Percentiles rank a stretch among this genome's conserved stretches.
phyloP scores from a whole-genome alignment of 2,329 filamentous ascomycete species.

The Pseudomassariella vexata region DNA sequence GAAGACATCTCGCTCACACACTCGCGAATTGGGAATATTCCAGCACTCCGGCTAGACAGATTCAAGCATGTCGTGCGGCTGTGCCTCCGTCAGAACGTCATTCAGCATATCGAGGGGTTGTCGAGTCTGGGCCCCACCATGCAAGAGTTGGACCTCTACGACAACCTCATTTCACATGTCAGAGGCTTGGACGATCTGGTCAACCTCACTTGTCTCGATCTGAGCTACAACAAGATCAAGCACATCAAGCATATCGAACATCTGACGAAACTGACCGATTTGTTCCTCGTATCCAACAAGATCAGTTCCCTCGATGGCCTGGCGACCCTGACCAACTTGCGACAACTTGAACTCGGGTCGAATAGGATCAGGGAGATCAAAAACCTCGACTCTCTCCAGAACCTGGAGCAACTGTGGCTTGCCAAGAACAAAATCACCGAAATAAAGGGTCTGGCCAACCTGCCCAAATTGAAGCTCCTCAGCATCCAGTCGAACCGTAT shows the following conservation, averaged over 20 bases:
- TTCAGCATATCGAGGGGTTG: conserved; percentile 74
- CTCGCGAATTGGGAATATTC: conserved; percentile 72
- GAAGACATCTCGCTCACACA: conserved; percentile 90
- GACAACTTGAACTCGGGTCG: conserved; percentile 83
- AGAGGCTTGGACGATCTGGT: conserved; percentile 74
- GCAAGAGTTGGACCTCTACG: conserved; percentile 87
- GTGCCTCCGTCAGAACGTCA: conserved; percentile 89
- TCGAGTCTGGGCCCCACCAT: conserved; percentile 59
- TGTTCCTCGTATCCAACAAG: conserved; percentile 94
- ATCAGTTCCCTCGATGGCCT: conserved; percentile 83
- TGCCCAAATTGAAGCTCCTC: conserved; percentile 78
- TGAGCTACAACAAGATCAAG: conserved; percentile 99
- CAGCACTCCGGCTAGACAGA: conserved; percentile 72
- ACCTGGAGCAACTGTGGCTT: conserved; percentile 84
- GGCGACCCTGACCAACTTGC: conserved; percentile 66
- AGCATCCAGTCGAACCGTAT: conserved; percentile 96
- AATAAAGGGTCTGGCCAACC: conserved; percentile 66
- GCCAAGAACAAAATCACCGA: conserved; percentile 95
- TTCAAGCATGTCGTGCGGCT: conserved; percentile 72
- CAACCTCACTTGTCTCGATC: conserved; percentile 72
- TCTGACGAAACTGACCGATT: conserved; percentile 69
- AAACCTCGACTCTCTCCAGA: conserved; percentile 71
- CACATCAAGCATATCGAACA: conserved; percentile 88
- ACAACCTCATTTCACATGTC: conserved; percentile 88
- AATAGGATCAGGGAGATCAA: conserved; percentile 88